Base-by-base conservation (phyloP, 2,329 filamentous ascomycete species). In the Nigrospora osmanthi region DNA sequence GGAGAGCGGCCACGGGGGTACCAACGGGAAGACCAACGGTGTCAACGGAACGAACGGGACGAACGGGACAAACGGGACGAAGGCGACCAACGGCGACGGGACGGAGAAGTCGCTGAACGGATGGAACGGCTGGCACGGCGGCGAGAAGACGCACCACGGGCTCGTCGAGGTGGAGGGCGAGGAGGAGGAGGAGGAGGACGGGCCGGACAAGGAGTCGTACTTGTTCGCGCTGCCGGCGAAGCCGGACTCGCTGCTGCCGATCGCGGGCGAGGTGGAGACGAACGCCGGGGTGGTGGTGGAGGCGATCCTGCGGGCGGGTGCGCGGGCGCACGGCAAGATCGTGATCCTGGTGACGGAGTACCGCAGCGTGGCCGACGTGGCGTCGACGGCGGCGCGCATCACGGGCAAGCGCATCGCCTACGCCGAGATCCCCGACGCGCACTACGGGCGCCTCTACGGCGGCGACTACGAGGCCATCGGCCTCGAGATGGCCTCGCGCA, bases 291-390 rank as follows among this genome's bases (percentile, higher is more conserved):
- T 46, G 7, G 17, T 48, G 5, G 44, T 52, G 1, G 43, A 48
- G 23, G 48, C 35, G 11, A 32, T 50, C 6, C 39, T 52, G 15
- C 37, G 40, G 10, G 30, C 38, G 11, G 49, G 49, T n/a, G 13
- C 33, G n/a, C 15, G 32, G 11, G 36, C 44, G 14, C 36, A 35
- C 32, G 38, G 43, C 13, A 48, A 42, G 49, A 40, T 45, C n/a
- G 48, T 35, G 13, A 28, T 47, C 12, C 34, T 40, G 31, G 23
- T 49, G 9, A 50, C 47, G 2, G 49, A 50, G 11, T 47, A 46
- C 34, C 14, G 45, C 2, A 35, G 28, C 30, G 14, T 38, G 13
- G 3, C 15, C 13, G 28, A 40, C 6, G 42, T 44, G 0, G 30
- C 37, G 28, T 30, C 23, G 16, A 23, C 15, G 15, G n/a, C 16